Percentiles rank a stretch among this genome's conserved stretches.
Conservation (phyloP, 2,329 filamentous ascomycete species). For the Fusarium multiceps region DNA sequence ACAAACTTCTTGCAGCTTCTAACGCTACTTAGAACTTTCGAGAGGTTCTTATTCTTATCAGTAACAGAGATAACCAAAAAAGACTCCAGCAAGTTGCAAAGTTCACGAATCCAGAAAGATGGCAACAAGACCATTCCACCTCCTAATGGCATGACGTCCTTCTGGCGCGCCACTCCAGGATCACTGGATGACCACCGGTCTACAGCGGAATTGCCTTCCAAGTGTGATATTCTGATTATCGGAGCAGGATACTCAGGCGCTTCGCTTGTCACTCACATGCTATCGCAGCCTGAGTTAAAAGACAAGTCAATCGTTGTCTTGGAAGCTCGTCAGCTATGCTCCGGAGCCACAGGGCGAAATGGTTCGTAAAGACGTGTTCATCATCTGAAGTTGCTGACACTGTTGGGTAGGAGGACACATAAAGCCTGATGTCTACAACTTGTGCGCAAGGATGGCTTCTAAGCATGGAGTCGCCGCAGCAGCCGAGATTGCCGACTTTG, state of each 20-base stretch:
- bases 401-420: conserved; percentile 25
- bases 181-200: conserved; percentile 12
- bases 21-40: too few relatives aligned
- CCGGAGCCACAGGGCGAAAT: conserved; percentile 54
- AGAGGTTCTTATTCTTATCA: too few relatives aligned
- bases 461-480: conserved; percentile 33
- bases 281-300: conserved; percentile 33
- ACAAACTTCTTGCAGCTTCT: too few relatives aligned
- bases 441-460: neutral
- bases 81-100: accelerated
- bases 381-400: accelerated
- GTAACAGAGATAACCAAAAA: accelerated
- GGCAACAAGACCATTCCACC: neutral
- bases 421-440: conserved; percentile 35
- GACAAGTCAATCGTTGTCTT: conserved; percentile 47
- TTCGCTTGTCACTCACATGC: conserved; percentile 56
- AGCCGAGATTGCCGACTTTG: conserved; percentile 37
- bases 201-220: conserved; percentile 46
- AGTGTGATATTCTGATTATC: conserved; percentile 59
- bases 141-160: conserved; percentile 19
- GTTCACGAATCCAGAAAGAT: too few relatives aligned
- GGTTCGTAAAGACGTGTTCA: conserved; percentile 24
- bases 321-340: conserved; percentile 52
- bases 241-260: conserved; percentile 61
- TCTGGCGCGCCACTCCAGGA: conserved; percentile 17